A percentile compares a stretch with the other conserved stretches of the same genome.
phyloP scores from a whole-genome alignment of 192 early-diverging fungal genomes.

The Geranomyces michiganensis region DNA sequence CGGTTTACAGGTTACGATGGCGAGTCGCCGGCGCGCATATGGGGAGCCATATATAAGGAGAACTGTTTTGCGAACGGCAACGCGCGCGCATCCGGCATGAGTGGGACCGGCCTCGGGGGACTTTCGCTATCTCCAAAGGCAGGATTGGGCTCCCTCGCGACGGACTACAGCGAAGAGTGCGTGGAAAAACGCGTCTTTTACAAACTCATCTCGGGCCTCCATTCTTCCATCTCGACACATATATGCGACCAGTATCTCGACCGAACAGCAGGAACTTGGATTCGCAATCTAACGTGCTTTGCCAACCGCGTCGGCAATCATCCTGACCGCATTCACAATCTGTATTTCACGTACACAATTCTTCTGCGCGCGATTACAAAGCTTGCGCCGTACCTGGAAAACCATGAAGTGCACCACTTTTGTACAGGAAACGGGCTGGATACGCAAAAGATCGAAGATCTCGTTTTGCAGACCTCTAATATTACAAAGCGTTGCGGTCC shows the following conservation, averaged over 20 bases:
- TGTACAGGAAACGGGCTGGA: slow-evolving; percentile 59
- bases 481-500: slow-evolving; percentile 66
- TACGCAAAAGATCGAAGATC: slow-evolving; percentile 32
- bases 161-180: slow-evolving; percentile 44
- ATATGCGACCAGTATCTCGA: slow-evolving; percentile 96
- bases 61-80: slow-evolving; percentile 87
- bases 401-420: slow-evolving; percentile 63
- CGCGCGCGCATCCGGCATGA: not conserved
- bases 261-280: slow-evolving; percentile 84
- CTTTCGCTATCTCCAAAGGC: not conserved
- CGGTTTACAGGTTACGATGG: slow-evolving; percentile 97
- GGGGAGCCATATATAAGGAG: slow-evolving; percentile 96
- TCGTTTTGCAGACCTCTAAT: slow-evolving; percentile 64
- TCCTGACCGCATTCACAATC: slow-evolving; percentile 92
- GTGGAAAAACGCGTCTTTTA: slow-evolving; percentile 82
- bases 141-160: not conserved
- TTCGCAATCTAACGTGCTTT: slow-evolving; percentile 90
- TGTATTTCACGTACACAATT: slow-evolving; percentile 93
- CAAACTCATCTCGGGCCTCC: slow-evolving; percentile 69
- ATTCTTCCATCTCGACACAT: slow-evolving; percentile 96
- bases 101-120: not conserved
- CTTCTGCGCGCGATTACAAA: slow-evolving; percentile 85
- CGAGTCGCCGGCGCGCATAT: slow-evolving; percentile 81
- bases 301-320: slow-evolving; percentile 80
- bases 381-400: slow-evolving; percentile 70